Conservation (phyloP, 257 asterid species). For the Solanum clarkiae region DNA sequence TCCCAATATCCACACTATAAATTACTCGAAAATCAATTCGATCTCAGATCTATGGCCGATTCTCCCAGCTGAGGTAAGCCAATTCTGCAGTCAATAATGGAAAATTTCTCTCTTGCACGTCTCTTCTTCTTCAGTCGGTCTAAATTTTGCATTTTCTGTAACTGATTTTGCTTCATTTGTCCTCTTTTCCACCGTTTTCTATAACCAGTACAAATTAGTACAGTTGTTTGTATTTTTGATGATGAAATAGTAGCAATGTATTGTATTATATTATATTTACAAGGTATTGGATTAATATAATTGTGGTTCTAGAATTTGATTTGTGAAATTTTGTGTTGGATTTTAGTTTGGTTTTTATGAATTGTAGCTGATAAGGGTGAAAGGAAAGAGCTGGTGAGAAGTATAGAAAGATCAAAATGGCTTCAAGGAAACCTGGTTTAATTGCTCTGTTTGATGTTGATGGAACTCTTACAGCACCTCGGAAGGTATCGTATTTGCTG, state of each 20-base stretch:
- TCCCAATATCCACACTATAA: background rate
- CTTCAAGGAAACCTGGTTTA: conserved; percentile 47
- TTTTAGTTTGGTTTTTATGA: background rate
- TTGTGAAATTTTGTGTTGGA: background rate
- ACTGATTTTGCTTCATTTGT: background rate
- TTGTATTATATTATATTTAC: too few relatives aligned
- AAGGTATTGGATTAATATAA: background rate
- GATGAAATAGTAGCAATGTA: too few relatives aligned
- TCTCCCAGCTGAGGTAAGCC: background rate
- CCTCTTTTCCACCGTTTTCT: background rate
- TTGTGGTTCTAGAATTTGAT: background rate
- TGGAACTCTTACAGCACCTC: conserved; percentile 93
- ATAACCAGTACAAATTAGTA: too few relatives aligned
- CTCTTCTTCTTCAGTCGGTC: background rate
- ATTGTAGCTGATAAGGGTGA: background rate
- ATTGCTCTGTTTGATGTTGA: conserved; percentile 95
- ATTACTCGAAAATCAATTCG: background rate
- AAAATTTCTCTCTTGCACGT: background rate
- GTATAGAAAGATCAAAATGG: conserved; percentile 23
- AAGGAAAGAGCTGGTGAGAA: background rate
- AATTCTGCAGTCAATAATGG: background rate
- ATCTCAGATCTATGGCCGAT: background rate
- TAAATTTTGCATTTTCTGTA: background rate
- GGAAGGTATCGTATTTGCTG: conserved; percentile 37
- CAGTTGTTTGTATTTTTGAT: too few relatives aligned